phyloP scores from a whole-genome alignment of 352 stramenopile genomes.

The Phytophthora quininea region DNA sequence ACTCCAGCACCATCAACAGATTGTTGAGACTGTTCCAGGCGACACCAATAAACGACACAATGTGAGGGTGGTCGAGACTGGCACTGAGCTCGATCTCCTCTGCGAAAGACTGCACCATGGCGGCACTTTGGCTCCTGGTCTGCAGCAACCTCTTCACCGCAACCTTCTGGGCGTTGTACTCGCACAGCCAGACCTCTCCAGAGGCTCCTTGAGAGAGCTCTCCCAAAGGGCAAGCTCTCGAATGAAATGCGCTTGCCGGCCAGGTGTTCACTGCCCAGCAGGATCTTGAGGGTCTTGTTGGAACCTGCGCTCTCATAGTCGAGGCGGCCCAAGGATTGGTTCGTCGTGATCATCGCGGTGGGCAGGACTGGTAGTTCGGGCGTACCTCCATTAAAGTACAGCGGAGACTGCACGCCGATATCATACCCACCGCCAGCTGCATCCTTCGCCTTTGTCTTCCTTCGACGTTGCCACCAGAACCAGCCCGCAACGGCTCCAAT shows the following conservation, averaged over 20 bases:
- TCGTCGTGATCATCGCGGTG: conserved; percentile 9
- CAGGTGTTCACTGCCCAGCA: conserved; percentile 23
- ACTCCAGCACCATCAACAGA: conserved; percentile 37
- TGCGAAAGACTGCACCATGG: conserved; percentile 36
- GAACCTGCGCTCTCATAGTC: conserved; percentile 35
- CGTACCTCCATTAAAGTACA: conserved; percentile 13
- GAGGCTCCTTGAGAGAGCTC: conserved; percentile 33
- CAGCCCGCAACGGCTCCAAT: conserved; percentile 10
- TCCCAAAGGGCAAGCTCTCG: conserved; percentile 26
- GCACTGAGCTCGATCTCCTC: conserved; percentile 43
- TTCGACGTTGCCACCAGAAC: conserved; percentile 17
- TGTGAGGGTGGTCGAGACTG: conserved; percentile 46
- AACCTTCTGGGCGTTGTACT: conserved; percentile 45
- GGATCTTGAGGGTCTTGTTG: conserved; percentile 31
- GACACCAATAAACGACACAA: conserved; percentile 50
- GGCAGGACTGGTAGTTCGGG: conserved; percentile 8
- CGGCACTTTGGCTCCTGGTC: conserved; percentile 28
- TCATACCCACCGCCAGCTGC: neutral
- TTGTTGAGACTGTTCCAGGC: conserved; percentile 46
- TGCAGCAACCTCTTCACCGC: conserved; percentile 51
- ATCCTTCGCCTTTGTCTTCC: conserved; percentile 12
- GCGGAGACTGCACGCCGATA: conserved; percentile 13
- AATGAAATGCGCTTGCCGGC: conserved; percentile 24
- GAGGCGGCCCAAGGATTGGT: conserved; percentile 17
- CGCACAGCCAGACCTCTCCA: conserved; percentile 56